Evolutionary conservation across 176 grass and related monocot genomes (phyloP), one percentile per base, ranked within the genome.

Genomic region (Lolium multiflorum): DNA sequence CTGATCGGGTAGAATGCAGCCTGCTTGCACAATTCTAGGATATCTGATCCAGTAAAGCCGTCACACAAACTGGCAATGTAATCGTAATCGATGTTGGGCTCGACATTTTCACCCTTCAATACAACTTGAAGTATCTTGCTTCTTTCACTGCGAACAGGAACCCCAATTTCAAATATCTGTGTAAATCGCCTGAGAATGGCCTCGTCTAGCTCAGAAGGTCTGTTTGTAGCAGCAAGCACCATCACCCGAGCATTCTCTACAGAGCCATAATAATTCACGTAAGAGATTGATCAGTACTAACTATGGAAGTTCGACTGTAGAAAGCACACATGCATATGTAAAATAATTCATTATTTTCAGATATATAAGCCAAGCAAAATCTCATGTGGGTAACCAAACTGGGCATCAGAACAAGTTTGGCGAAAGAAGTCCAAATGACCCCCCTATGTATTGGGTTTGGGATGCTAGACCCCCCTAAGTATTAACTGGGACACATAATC

Each of bases 201-300:
- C 66, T 96, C 97, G 68, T 99, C 97, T 79, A 99, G 84, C 81
- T 94, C 97, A 18, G 91, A 93, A 76, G 97, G 97, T 25, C 97
- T 91, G 77, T 99, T 99, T 77, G 97, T 99, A 47, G 97, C 97
- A 85, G 97, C 97, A 88, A 99, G 94, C 62, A 99, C 97, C 97
- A 96, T 99, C 85, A 99, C 97, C 67, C 90, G 90, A 52, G 97
- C 97, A 91, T 96, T 89, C 76, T 93, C 97, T 99, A 66, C 50
- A 95, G 39, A 88, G 3, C 6, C 35, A 81, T 55, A 81, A 41
- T 76, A 14, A 68, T 38, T 43, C 41, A 15, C 13, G 55, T 80
- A 28, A 76, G 44, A 66, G 41, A 79, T 41, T 60, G 11, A 25
- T 69, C 8, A 13, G 41, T 67, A 69, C 11, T 63, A 57, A 11